phyloP scores from a whole-genome alignment of 768 basidiomycete genomes.

The Gymnopilus dilepis region DNA sequence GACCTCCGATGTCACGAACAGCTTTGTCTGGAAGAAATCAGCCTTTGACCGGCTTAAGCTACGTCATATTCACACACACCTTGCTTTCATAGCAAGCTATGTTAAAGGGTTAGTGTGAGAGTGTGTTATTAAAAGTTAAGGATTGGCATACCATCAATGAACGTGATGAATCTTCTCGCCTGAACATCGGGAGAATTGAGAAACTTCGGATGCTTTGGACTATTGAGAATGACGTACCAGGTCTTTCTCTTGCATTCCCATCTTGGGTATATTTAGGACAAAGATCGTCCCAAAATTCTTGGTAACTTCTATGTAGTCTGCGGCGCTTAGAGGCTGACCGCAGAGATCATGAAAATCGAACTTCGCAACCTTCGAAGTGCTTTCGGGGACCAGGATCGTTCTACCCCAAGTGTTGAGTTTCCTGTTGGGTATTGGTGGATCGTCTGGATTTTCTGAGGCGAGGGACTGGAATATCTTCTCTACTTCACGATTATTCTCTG shows the following conservation, averaged over 20 bases:
- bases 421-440: conserved; percentile 64
- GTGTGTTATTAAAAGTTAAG: background rate
- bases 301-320: conserved; percentile 95
- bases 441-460: conserved; percentile 55
- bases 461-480: conserved; percentile 84
- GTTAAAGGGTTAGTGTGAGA: conserved; percentile 5
- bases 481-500: conserved; percentile 70
- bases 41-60: background rate
- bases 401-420: conserved; percentile 90
- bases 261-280: conserved; percentile 83
- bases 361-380: conserved; percentile 78
- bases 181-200: conserved; percentile 32
- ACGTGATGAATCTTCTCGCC: conserved; percentile 96
- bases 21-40: conserved; percentile 66
- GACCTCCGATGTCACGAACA: conserved; percentile 92
- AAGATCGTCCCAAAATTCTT: conserved; percentile 88
- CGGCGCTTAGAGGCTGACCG: conserved; percentile 87
- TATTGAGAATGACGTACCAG: conserved; percentile 50
- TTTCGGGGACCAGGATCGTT: conserved; percentile 77
- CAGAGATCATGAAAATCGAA: conserved; percentile 90
- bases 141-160: conserved; percentile 79
- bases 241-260: conserved; percentile 88
- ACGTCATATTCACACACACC: conserved; percentile 40
- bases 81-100: conserved; percentile 92
- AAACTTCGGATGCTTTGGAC: background rate